Conservation (phyloP, 1,284 basidiomycete species). For the Singerocomus inundabilis region DNA sequence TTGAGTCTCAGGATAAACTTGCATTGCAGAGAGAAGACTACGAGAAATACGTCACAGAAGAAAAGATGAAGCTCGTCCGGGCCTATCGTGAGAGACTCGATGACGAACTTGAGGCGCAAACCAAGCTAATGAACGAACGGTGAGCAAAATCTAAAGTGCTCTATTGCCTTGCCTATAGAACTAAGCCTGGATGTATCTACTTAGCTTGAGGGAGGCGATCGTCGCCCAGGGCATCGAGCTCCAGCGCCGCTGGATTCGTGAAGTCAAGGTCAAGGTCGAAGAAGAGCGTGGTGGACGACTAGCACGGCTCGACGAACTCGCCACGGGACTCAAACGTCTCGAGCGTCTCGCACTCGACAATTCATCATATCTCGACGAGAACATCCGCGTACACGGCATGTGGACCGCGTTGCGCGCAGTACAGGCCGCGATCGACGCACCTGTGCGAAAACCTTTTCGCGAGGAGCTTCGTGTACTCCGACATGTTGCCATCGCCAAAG, state of each 20-base stretch:
- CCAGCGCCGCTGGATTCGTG: constrained; percentile 94
- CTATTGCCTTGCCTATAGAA: neutral
- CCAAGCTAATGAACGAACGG: constrained; percentile 93
- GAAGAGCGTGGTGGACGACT: constrained; percentile 95
- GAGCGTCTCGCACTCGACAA: constrained; percentile 92
- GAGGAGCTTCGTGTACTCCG: constrained; percentile 86
- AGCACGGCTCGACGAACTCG: constrained; percentile 92
- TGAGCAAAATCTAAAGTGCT: constrained; percentile 36
- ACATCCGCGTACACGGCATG: constrained; percentile 80
- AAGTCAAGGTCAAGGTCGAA: constrained; percentile 95
- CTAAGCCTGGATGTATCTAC: neutral
- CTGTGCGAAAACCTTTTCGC: constrained; percentile 77
- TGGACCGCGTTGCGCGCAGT: constrained; percentile 75
- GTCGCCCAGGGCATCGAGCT: constrained; percentile 96
- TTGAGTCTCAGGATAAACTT: constrained; percentile 81
- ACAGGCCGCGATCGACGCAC: constrained; percentile 54
- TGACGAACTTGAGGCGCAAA: constrained; percentile 84
- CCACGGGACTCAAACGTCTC: constrained; percentile 86
- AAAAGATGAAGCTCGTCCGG: constrained; percentile 72
- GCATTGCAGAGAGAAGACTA: constrained; percentile 87
- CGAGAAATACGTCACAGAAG: constrained; percentile 79
- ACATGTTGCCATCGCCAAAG: constrained; percentile 67
- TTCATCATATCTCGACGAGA: constrained; percentile 85
- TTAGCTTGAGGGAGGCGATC: constrained; percentile 90
- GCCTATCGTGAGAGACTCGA: constrained; percentile 88